phyloP scores from a whole-genome alignment of 202 grass and related monocot genomes.

The Zizania palustris region DNA sequence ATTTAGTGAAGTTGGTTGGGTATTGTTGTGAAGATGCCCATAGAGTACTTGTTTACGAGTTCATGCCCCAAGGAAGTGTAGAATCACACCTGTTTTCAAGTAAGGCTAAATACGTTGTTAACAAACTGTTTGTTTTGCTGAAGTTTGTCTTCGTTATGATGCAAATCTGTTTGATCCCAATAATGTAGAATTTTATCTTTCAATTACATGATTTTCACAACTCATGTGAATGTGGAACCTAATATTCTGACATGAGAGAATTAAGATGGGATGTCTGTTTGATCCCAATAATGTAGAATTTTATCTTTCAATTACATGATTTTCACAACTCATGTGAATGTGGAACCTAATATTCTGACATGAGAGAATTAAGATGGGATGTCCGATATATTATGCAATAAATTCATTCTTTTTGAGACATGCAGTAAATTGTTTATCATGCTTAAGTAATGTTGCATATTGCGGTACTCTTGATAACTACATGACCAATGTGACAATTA shows the following conservation, averaged over 20 bases:
- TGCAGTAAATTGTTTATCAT: neutral
- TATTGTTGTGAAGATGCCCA: conserved; percentile 93
- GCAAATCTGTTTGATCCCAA: neutral
- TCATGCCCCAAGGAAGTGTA: conserved; percentile 81
- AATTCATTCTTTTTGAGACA: no score
- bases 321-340: neutral
- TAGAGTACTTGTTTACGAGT: conserved; percentile 80
- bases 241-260: neutral
- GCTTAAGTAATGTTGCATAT: neutral
- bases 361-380: neutral
- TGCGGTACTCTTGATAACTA: neutral
- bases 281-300: neutral
- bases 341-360: neutral
- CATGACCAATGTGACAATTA: neutral
- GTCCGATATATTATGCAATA: neutral
- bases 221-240: neutral
- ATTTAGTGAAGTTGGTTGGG: conserved; percentile 88
- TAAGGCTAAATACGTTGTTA: conserved; percentile 35
- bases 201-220: neutral
- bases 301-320: conserved; percentile 18
- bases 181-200: conserved; percentile 6
- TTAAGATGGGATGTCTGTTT: neutral
- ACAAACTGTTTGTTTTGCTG: conserved; percentile 9
- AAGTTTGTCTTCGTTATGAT: conserved; percentile 10
- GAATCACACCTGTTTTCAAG: conserved; percentile 82